Percentiles rank a stretch among this genome's conserved stretches.
Evolutionary conservation across 352 stramenopile species (phyloP).

Genomic region (Phytophthora pistaciae): DNA sequence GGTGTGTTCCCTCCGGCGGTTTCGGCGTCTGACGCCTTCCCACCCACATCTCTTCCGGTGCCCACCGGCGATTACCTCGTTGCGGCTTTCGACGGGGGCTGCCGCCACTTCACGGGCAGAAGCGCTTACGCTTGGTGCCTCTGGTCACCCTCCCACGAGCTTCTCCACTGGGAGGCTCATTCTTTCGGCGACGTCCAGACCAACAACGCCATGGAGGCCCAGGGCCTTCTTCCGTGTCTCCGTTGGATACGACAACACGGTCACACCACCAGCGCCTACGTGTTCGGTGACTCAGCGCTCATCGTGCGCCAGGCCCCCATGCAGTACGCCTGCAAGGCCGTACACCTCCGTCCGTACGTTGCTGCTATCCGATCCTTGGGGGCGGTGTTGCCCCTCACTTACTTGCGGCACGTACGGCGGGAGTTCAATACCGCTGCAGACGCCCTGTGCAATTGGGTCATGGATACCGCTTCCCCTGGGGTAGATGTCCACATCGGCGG

Average conservation of each 20-base stretch:
- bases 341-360: conserved; percentile 11
- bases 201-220: conserved; percentile 40
- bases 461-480: conserved; percentile 9
- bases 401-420: conserved; percentile 5
- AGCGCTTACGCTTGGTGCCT: conserved; percentile 32
- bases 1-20: neutral
- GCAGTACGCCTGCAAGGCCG: neutral
- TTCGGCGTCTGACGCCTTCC: neutral
- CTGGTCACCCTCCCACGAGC: neutral
- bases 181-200: conserved; percentile 10
- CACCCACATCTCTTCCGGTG: neutral
- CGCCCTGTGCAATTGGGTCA: conserved; percentile 32
- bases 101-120: neutral
- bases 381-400: neutral
- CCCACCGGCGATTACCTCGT: neutral
- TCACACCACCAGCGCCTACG: neutral
- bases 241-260: conserved; percentile 4
- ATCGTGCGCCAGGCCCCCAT: conserved; percentile 24
- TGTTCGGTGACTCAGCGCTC: conserved; percentile 26
- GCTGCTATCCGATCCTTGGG: conserved; percentile 17
- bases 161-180: conserved; percentile 15
- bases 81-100: conserved; percentile 21
- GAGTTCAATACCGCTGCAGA: conserved; percentile 6
- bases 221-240: conserved; percentile 21
- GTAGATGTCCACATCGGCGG: neutral